These are phyloP conservation scores for Aspergillus neoniger DNA, from an alignment of 2,329 filamentous ascomycete species.

Conservation along the genomic window DNA sequence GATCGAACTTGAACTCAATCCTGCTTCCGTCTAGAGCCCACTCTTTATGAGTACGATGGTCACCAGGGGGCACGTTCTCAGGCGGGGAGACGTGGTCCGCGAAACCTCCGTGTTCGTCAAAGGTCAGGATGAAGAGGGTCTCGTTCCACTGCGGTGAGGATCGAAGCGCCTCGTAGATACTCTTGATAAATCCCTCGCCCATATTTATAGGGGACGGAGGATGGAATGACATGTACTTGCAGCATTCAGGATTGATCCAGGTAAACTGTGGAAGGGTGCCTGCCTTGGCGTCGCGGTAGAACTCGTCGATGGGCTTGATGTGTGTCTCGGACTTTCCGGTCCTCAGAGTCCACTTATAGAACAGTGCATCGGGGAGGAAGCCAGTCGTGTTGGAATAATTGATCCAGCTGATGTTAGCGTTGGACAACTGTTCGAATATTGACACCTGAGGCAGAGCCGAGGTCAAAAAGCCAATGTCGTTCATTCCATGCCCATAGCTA, in stretches of 20 bases:
- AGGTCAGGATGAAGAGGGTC: constrained; percentile 51
- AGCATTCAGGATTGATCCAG: constrained; percentile 56
- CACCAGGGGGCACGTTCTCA: constrained; percentile 41
- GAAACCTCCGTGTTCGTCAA: constrained; percentile 53
- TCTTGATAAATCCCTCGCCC: constrained; percentile 50
- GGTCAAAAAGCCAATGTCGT: constrained; percentile 37
- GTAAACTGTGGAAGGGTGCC: constrained; percentile 50
- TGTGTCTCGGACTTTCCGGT: constrained; percentile 38
- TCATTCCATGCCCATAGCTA: constrained; percentile 42
- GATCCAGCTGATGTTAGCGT: constrained; percentile 46
- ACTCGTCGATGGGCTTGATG: constrained; percentile 42
- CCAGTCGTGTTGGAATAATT: constrained; percentile 51
- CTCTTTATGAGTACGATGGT: constrained; percentile 37
- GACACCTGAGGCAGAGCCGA: constrained; percentile 42
- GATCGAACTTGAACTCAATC: constrained; percentile 45
- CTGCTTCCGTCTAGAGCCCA: constrained; percentile 37
- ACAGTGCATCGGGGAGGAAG: constrained; percentile 48
- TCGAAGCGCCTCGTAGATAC: constrained; percentile 50
- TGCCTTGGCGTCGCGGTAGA: constrained; percentile 48
- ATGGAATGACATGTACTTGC: constrained; percentile 52
- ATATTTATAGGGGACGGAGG: constrained; percentile 48
- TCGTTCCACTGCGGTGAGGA: constrained; percentile 50
- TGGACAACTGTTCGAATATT: constrained; percentile 45
- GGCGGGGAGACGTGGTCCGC: constrained; percentile 51
- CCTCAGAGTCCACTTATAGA: constrained; percentile 47